Base-by-base conservation (phyloP, 805 yeast genomes). In the Suhomyces faveliae region DNA sequence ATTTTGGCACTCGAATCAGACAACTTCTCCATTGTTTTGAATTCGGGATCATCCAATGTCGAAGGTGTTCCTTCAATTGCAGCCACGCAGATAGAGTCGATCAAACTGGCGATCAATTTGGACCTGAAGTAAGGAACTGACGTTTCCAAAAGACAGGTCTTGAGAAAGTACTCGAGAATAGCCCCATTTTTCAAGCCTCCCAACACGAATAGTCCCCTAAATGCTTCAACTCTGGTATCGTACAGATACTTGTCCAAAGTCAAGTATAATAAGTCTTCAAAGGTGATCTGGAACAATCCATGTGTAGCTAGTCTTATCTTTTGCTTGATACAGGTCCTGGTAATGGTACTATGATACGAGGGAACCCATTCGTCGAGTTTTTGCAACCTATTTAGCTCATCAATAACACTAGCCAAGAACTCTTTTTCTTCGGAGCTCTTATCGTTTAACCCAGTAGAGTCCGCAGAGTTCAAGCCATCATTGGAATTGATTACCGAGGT, bases 291-390 rank as follows among this genome's bases (percentile, higher is more conserved):
- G 19, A 79, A 70, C 8, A 82, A 64, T 0, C 89, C 89, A 15
- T 70, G 68, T 10, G 77, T 63, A 0, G 85, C 82, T 37, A 94
- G 66, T 30, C 71, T 64, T 37, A 87, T 74, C 52, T 85, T 87
- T 52, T 80, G 84, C 35, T 68, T 64, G 19, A 90, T 55, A 23
- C 90, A 80, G 4, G 80, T 69, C 22, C 73, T 65, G 13, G 90
- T 75, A 35, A 87, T 70, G 30, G 75, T 52, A 48, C 77, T 62
- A 45, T 81, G 84, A 51, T 79, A 81, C 0, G 96, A 84, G 1
- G 97, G 92, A 6, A 85, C 74, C 95, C 95, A 89, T 38, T 79
- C 83, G 59, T 92, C 98, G 68, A 94, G 76, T 51, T 90, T 82
- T 54, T 83, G 81, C 50, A 83, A 77, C 49, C 97, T 76, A 47